phyloP scores from a whole-genome alignment of 2,329 filamentous ascomycete species.

The Beauveria scarabaeidicola region DNA sequence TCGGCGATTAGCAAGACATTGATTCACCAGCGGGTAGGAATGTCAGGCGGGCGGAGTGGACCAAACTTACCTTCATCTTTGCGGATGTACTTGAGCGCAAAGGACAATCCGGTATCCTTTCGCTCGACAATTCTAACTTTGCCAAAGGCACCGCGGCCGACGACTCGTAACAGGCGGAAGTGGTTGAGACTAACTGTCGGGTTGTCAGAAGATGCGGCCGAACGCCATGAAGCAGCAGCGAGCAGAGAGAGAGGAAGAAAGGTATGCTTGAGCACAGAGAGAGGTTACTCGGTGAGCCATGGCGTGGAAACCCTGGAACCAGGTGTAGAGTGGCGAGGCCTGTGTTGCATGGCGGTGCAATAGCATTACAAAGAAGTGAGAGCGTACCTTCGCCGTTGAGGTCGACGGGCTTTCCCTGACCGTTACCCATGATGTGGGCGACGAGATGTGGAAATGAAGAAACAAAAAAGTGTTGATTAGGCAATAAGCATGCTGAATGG shows the following conservation, averaged over 20 bases:
- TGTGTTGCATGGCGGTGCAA: not conserved
- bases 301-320: not conserved
- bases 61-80: conserved; percentile 83
- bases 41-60: not conserved
- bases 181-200: conserved; percentile 85
- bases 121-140: conserved; percentile 98
- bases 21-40: not conserved
- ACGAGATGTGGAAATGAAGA: not conserved
- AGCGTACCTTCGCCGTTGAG: conserved; percentile 80
- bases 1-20: conserved; percentile 17
- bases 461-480: not conserved
- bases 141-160: conserved; percentile 95
- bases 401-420: conserved; percentile 86
- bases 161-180: conserved; percentile 88
- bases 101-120: conserved; percentile 88
- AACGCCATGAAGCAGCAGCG: conserved; percentile 4
- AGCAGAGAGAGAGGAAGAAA: not conserved
- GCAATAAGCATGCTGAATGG: conserved; percentile 7
- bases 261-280: not conserved
- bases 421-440: conserved; percentile 68
- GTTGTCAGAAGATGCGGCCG: not conserved
- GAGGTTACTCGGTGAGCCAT: not conserved
- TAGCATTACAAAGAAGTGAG: not conserved
- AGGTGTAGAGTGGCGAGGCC: not conserved
- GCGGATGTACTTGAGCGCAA: conserved; percentile 95